Base-by-base conservation (phyloP, 1,284 basidiomycete genomes). In the Tremellales sp. region DNA sequence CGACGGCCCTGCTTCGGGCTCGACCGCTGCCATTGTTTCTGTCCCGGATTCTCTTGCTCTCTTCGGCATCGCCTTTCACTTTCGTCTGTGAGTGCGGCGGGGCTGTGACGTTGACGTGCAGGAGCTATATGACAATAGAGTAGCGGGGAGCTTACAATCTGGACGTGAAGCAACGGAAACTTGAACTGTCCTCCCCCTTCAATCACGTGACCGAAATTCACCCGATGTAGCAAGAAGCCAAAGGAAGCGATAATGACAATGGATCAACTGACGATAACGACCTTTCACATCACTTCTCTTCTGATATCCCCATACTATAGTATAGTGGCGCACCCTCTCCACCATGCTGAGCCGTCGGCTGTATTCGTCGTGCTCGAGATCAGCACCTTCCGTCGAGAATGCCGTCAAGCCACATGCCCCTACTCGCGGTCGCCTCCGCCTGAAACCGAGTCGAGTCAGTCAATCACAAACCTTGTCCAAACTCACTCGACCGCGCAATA, bases 301-400 rank as follows among this genome's bases (percentile, higher is more conserved):
- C 40, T 45, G 17, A n/a, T 22, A 25, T 43, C 40, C 45, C 43
- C 25, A 37, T 54, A 21, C 21, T 43, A 47, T 19, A 29, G 21
- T 33, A 41, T 23, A 24, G 8, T 17, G 17, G 4, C 26, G 3
- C 40, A 19, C 33, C 13, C 31, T 43, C 22, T 40, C 46, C 39
- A 41, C 35, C 47, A 66, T 66, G 61, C 49, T 68, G 17, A 47
- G 61, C 13, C 60, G 66, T 43, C 56, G 66, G 25, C 57, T 68
- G 4, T 67, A 66, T 56, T 64, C 62, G 15, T 65, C 65, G n/a
- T 49, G 50, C 8, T 43, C 52, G 4, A 33, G 54, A 23, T 43
- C 47, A 8, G 47, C 46, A 11, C 24, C 25, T 27, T 43, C 46
- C 19, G 35, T 26, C n/a, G 25, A 23, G 22, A 15, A n/a, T 10